Conservation (phyloP, 1,139 yeast species). For the Yamadazyma trypodendri region DNA sequence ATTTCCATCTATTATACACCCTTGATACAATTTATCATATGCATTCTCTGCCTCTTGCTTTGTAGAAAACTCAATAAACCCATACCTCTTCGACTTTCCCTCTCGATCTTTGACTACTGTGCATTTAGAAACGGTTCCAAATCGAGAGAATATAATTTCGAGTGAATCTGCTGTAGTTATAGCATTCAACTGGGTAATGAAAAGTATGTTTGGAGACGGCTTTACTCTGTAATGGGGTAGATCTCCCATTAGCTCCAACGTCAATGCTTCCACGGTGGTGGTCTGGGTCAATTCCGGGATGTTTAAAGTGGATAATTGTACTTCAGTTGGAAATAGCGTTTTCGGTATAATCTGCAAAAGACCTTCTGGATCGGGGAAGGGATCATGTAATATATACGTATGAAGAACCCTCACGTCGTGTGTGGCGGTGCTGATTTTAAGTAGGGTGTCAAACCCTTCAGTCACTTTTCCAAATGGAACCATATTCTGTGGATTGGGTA, state of each 20-base stretch:
- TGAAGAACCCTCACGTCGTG: slow-evolving; percentile 57
- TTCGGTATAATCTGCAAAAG: slow-evolving; percentile 5
- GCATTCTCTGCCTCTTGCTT: slow-evolving; percentile 57
- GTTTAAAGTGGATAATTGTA: slow-evolving; percentile 13
- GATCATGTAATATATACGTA: slow-evolving; percentile 53
- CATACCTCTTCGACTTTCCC: slow-evolving; percentile 56
- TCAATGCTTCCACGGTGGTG: slow-evolving; percentile 38
- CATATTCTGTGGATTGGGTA: slow-evolving; percentile 6
- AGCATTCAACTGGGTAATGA: slow-evolving; percentile 64
- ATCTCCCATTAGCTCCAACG: slow-evolving; percentile 65
- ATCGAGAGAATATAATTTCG: slow-evolving; percentile 53
- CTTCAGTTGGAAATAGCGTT: slow-evolving; percentile 9
- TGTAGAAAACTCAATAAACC: slow-evolving; percentile 56
- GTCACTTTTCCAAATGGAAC: slow-evolving; percentile 50
- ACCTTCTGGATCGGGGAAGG: slow-evolving; percentile 38
- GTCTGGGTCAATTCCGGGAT: slow-evolving; percentile 7
- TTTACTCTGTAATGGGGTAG: slow-evolving; percentile 56
- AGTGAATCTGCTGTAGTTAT: slow-evolving; percentile 57
- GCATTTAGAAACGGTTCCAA: slow-evolving; percentile 53
- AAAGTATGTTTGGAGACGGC: slow-evolving; percentile 62
- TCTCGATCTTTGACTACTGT: slow-evolving; percentile 48
- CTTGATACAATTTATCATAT: slow-evolving; percentile 55
- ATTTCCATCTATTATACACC: slow-evolving; percentile 60
- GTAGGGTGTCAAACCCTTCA: slow-evolving; percentile 51
- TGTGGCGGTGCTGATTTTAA: slow-evolving; percentile 37